A percentile compares a stretch with the other conserved stretches of the same genome.
These are phyloP conservation scores for Ustilago shanxiensis DNA, from an alignment of 1,284 basidiomycete genomes.

Conservation along the genomic window DNA sequence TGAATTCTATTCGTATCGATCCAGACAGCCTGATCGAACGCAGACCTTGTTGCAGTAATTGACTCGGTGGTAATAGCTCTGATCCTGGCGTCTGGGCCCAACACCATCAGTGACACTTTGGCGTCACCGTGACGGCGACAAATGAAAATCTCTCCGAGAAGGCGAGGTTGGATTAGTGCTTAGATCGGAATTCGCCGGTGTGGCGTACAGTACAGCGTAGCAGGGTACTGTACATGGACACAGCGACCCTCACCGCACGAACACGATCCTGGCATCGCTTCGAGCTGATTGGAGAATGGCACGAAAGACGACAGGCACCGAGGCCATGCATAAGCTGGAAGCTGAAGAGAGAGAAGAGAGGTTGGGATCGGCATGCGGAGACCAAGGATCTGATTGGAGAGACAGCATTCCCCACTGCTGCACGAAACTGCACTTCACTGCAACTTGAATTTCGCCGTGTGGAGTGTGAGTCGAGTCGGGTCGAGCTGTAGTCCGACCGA, in stretches of 20 bases:
- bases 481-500: conserved; percentile 11
- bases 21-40: neutral
- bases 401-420: conserved; percentile 1
- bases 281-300: conserved; percentile 1
- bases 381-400: conserved; percentile 1
- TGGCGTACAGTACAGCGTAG: conserved; percentile 10
- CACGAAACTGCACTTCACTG: neutral
- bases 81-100: too few species aligned
- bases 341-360: neutral
- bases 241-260: too few species aligned
- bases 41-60: too few species aligned
- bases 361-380: conserved; percentile 9
- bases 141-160: conserved; percentile 14
- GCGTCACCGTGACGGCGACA: neutral
- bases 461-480: neutral
- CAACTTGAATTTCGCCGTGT: conserved; percentile 9
- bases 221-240: too few species aligned
- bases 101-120: neutral
- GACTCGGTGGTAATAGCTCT: too few species aligned
- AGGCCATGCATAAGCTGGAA: neutral
- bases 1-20: neutral
- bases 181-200: conserved; percentile 18
- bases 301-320: neutral
- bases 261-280: too few species aligned
- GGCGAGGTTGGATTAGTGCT: neutral